Evolutionary conservation across 2,329 filamentous ascomycete genomes (phyloP).

Genomic region (Venturia asperata): DNA sequence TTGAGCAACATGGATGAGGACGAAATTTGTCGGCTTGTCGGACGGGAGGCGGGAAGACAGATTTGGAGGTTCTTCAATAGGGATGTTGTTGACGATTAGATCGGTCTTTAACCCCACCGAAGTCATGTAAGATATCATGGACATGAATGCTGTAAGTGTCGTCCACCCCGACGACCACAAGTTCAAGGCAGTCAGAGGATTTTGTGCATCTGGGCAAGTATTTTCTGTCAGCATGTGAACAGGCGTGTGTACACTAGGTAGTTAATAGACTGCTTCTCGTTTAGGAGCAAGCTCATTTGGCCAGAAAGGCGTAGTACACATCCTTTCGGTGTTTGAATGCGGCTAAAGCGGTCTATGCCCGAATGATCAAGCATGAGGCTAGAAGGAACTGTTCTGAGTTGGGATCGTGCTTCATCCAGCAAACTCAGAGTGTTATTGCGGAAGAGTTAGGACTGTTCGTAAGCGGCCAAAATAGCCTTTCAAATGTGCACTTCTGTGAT

Average conservation of each 20-base stretch:
- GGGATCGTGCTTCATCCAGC: neutral
- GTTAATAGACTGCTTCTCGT: too few relatives aligned
- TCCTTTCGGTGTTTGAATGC: neutral
- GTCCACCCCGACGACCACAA: too few relatives aligned
- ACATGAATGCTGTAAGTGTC: too few relatives aligned
- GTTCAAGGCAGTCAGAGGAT: too few relatives aligned
- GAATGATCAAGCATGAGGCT: neutral
- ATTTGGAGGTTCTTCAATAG: conserved; percentile 75
- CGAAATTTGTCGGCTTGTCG: conserved; percentile 67
- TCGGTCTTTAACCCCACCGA: neutral
- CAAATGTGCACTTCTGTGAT: neutral
- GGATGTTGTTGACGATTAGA: conserved; percentile 36
- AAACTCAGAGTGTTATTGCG: neutral
- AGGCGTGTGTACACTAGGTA: too few relatives aligned
- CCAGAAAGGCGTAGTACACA: too few relatives aligned
- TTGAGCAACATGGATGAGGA: conserved; percentile 77
- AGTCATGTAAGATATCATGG: too few relatives aligned
- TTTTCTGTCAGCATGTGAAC: too few relatives aligned
- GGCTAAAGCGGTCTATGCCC: neutral
- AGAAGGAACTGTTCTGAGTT: neutral
- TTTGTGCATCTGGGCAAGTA: too few relatives aligned
- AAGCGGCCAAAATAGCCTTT: neutral
- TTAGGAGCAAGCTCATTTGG: too few relatives aligned
- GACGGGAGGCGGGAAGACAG: conserved; percentile 66
- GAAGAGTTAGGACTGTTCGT: neutral